These are phyloP conservation scores for Madurella fahalii DNA, from an alignment of 2,329 filamentous ascomycete genomes.

Conservation along the genomic window DNA sequence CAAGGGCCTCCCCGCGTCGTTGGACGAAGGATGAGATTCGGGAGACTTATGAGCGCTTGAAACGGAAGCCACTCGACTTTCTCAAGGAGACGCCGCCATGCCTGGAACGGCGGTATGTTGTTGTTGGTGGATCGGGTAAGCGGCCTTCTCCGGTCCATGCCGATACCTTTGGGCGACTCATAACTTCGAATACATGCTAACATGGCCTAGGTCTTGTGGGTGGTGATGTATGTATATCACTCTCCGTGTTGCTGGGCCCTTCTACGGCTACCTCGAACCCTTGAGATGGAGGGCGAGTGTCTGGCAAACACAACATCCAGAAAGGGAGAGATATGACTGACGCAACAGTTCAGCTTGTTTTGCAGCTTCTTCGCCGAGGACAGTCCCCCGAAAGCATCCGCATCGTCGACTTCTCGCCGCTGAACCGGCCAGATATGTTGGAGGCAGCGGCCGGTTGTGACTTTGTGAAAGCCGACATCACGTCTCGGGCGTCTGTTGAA, in stretches of 20 bases:
- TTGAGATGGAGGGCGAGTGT: too few relatives aligned
- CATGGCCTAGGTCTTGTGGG: constrained; percentile 48
- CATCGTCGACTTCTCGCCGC: constrained; percentile 47
- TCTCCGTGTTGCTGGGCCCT: not conserved
- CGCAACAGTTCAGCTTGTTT: constrained; percentile 33
- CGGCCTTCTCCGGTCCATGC: constrained; percentile 1
- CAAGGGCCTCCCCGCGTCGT: constrained; percentile 29
- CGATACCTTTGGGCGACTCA: not conserved
- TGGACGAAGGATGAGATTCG: constrained; percentile 38
- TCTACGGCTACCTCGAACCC: too few relatives aligned
- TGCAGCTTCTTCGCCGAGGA: constrained; percentile 50
- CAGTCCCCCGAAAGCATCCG: constrained; percentile 48
- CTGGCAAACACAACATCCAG: too few relatives aligned
- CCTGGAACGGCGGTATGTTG: constrained; percentile 40
- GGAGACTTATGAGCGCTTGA: constrained; percentile 33
- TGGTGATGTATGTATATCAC: constrained; percentile 35
- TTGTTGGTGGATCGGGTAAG: constrained; percentile 46
- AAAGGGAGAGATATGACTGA: not conserved
- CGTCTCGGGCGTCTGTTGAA: constrained; percentile 39
- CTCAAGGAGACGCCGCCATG: constrained; percentile 36
- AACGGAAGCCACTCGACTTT: constrained; percentile 38
- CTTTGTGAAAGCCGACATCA: constrained; percentile 48
- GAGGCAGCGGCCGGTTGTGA: constrained; percentile 35
- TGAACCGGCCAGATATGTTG: constrained; percentile 41
- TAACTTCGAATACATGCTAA: constrained; percentile 4